Evolutionary conservation across 768 basidiomycete species (phyloP).

Genomic region (Leucocoprinus birnbaumii): DNA sequence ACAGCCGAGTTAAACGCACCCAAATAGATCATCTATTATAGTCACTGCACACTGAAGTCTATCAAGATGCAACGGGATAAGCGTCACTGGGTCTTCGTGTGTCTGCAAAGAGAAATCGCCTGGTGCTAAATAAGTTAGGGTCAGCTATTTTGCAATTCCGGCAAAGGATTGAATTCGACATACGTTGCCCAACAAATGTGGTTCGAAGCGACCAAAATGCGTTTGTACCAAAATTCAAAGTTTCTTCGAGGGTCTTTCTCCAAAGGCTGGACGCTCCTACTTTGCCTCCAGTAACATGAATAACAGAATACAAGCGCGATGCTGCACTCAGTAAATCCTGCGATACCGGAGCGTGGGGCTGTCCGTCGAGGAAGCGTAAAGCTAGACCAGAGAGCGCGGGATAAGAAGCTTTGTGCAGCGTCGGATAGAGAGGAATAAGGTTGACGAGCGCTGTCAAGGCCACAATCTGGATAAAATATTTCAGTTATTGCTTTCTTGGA

Average conservation of each 20-base stretch:
- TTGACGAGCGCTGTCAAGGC: constrained; percentile 46
- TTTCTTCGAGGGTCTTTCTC: constrained; percentile 74
- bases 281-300: constrained; percentile 78
- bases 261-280: constrained; percentile 69
- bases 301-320: constrained; percentile 54
- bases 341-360: constrained; percentile 39
- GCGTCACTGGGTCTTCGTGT: constrained; percentile 43
- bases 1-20: not conserved
- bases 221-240: constrained; percentile 61
- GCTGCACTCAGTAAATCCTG: constrained; percentile 40
- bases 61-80: constrained; percentile 57
- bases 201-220: constrained; percentile 57
- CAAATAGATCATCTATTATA: constrained; percentile 58
- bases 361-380: constrained; percentile 55
- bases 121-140: constrained; percentile 4
- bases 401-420: constrained; percentile 56
- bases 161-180: constrained; percentile 12
- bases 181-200: constrained; percentile 53
- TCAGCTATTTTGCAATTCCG: not conserved
- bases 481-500: not conserved
- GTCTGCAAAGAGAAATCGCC: constrained; percentile 7
- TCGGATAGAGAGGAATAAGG: constrained; percentile 67
- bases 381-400: constrained; percentile 49
- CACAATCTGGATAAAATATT: constrained; percentile 38
- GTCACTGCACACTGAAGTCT: constrained; percentile 54